phyloP scores from a whole-genome alignment of 345 rosid species.

The Eucalyptus sp. region DNA sequence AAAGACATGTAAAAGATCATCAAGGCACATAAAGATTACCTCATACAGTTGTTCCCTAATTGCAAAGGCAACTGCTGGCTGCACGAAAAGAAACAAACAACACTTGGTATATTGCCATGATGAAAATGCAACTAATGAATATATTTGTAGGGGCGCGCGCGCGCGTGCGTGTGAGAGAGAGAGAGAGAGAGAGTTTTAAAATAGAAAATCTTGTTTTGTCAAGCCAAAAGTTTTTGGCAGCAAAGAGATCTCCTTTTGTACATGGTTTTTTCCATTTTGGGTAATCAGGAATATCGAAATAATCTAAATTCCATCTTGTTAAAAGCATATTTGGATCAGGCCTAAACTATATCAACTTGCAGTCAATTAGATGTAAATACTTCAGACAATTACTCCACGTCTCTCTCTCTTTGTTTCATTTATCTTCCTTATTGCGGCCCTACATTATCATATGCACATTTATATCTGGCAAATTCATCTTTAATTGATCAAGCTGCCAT shows the following conservation, averaged over 20 bases:
- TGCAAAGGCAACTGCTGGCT: constrained; percentile 96
- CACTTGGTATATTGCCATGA: neutral
- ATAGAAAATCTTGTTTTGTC: neutral
- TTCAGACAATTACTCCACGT: neutral
- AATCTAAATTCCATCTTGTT: neutral
- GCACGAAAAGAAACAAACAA: constrained; percentile 4
- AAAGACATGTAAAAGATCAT: neutral
- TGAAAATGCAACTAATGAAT: neutral
- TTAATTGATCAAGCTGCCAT: neutral
- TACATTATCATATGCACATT: neutral
- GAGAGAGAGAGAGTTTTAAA: neutral
- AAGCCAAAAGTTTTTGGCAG: neutral
- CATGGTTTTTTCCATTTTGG: neutral
- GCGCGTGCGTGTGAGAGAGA: accelerated
- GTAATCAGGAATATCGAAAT: neutral
- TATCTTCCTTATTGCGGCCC: neutral
- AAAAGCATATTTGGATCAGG: neutral
- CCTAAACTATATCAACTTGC: neutral
- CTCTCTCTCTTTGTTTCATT: neutral
- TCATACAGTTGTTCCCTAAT: constrained; percentile 94
- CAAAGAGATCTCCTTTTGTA: neutral
- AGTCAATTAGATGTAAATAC: neutral
- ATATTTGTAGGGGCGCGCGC: neutral
- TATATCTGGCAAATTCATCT: neutral
- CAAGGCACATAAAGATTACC: constrained; percentile 23